These are phyloP conservation scores for Ganoderma meredithae DNA, from an alignment of 1,284 basidiomycete genomes.

Conservation along the genomic window DNA sequence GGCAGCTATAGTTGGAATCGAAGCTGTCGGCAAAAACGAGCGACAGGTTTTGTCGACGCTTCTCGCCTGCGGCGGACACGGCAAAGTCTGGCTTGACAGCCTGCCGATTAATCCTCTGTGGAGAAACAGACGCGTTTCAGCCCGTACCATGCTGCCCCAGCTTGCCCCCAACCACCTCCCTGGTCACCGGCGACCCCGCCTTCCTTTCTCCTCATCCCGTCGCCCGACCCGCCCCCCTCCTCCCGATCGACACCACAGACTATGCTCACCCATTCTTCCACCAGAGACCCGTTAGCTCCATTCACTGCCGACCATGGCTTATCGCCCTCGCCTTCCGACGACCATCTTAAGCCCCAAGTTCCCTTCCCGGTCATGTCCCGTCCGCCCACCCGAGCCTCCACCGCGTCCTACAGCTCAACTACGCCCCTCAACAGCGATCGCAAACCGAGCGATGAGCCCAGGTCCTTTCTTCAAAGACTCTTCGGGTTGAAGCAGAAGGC, in stretches of 20 bases:
- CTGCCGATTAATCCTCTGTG: constrained; percentile 1
- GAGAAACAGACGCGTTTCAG: constrained; percentile 9
- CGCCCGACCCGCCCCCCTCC: constrained; percentile 7
- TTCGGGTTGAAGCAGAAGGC: constrained; percentile 31
- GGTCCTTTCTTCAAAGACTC: constrained; percentile 30
- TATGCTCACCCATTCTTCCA: constrained; percentile 35
- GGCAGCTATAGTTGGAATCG: constrained; percentile 32
- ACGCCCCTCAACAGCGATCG: constrained; percentile 35
- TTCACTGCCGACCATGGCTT: constrained; percentile 20
- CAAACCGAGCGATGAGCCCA: constrained; percentile 13
- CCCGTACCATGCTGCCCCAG: constrained; percentile 13
- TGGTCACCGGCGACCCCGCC: constrained; percentile 33
- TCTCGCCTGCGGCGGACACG: constrained; percentile 4
- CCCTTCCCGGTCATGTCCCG: constrained; percentile 34
- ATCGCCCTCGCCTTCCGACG: constrained; percentile 31
- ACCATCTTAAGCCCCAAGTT: constrained; percentile 26
- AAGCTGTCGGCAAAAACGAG: constrained; percentile 21
- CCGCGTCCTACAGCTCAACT: constrained; percentile 37
- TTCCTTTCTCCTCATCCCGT: constrained; percentile 25
- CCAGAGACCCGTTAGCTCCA: constrained; percentile 31
- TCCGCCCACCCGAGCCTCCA: constrained; percentile 34
- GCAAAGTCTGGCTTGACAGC: constrained; percentile 4
- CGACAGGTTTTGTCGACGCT: constrained; percentile 6
- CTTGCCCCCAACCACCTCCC: constrained; percentile 21
- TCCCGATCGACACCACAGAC: constrained; percentile 22